Conservation (phyloP, 169 alveolate species). For the Babesia microti region DNA sequence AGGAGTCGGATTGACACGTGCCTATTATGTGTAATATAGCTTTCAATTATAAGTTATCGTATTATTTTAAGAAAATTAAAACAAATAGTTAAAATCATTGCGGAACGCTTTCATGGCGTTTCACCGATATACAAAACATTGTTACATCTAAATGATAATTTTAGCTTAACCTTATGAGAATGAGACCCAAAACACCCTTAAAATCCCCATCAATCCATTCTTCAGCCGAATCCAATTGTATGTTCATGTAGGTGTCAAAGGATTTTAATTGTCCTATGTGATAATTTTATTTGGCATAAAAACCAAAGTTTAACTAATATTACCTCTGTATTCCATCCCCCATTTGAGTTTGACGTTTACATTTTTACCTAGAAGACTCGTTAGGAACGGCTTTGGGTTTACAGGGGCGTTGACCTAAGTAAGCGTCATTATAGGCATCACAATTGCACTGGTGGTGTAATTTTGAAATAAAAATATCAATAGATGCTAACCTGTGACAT, state of each 20-base stretch:
- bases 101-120: too few relatives aligned
- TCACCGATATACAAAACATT: slow-evolving; percentile 27
- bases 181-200: slow-evolving; percentile 80
- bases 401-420: slow-evolving; percentile 71
- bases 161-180: slow-evolving; percentile 54
- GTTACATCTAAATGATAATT: slow-evolving; percentile 17
- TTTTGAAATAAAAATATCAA: too few relatives aligned
- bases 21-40: too few relatives aligned
- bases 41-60: too few relatives aligned
- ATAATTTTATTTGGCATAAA: slow-evolving; percentile 14
- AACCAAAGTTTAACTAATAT: slow-evolving; percentile 5
- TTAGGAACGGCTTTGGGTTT: slow-evolving; percentile 87
- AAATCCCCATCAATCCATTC: slow-evolving; percentile 84
- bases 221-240: slow-evolving; percentile 77
- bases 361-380: slow-evolving; percentile 73
- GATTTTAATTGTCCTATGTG: slow-evolving; percentile 67
- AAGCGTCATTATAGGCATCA: too few relatives aligned
- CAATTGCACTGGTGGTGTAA: too few relatives aligned
- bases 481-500: too few relatives aligned
- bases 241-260: slow-evolving; percentile 81
- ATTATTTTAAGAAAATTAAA: too few relatives aligned
- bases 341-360: slow-evolving; percentile 83
- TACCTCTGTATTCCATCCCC: slow-evolving; percentile 92
- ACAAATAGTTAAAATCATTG: too few relatives aligned
- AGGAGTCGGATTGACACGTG: too few relatives aligned